Base-by-base conservation (phyloP, 495 filamentous ascomycete species). In the Tuber umbilicatum region DNA sequence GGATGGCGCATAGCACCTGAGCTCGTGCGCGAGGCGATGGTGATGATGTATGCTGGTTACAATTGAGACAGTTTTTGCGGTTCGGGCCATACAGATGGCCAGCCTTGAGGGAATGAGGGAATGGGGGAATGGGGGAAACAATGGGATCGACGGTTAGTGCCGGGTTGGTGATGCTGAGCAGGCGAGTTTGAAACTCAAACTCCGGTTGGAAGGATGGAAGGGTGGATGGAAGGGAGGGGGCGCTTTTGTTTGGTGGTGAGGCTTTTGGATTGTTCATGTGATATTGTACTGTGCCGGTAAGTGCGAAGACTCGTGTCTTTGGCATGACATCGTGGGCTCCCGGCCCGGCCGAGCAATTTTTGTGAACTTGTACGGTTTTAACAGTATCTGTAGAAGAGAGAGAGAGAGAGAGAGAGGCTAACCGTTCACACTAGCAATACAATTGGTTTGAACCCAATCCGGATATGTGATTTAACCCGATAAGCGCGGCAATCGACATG, bases 171-270 rank as follows among this genome's bases (percentile, higher is more conserved):
- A 64, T 64, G 55, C 27, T 35, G 27, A 64, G 27, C 27, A 35
- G 55, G 27, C 55, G 55, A 14, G 10, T 64, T 64, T 64, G 55
- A 64, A 64, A 64, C 31, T 64, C 27, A 12, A 5, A 4, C 27
- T 64, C 9, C 12, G 27, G 27, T 19, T 64, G 55, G 55, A 64
- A 64, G 55, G 55, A 31, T 64, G 55, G 55, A 60, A 60, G n/a
- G 27, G 35, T 50, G 50, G 50, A 60, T 64, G 55, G 55, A 35
- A 35, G 55, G 6, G 23, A 9, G 7, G 23, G 1, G 23, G 23
- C n/a, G 47, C 47, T 50, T 45, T 50, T 60, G 50, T 60, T 27
- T 31, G 50, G 50, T 60, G n/a, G 55, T 64, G 55, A 64, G 55
- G 55, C 5, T 35, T 64, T 64, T 64, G 27, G 55, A 35, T 64